A percentile compares a stretch with the other conserved stretches of the same genome.
Conservation (phyloP, 2,329 filamentous ascomycete genomes). For the Mollisia scopiformis region DNA sequence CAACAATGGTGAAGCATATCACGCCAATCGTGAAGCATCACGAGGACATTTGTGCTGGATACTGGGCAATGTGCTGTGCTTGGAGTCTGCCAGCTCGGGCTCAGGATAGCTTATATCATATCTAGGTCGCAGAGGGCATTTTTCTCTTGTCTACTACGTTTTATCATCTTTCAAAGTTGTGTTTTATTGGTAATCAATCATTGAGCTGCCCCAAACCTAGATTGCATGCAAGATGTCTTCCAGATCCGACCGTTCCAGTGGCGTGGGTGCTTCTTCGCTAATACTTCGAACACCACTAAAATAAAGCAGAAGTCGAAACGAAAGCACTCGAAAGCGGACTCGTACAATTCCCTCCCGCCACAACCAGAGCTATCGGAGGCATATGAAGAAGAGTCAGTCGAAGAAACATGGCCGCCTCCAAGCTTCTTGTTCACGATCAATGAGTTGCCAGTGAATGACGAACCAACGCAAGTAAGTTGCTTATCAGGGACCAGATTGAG, state of each 20-base stretch:
- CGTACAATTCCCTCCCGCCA: constrained; percentile 6
- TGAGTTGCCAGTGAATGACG: constrained; percentile 42
- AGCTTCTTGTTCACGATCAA: constrained; percentile 44
- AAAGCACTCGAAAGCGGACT: not conserved
- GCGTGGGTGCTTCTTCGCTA: not conserved
- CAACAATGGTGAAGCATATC: not conserved
- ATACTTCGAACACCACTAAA: not conserved
- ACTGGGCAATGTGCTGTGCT: constrained; percentile 13
- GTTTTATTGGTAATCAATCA: not conserved
- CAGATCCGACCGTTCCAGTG: not conserved
- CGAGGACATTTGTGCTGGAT: constrained; percentile 14
- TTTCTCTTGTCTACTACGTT: not conserved
- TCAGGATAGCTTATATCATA: not conserved
- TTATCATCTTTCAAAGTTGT: not conserved
- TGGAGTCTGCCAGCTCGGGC: constrained; percentile 8
- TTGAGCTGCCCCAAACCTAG: not conserved
- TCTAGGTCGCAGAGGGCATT: not conserved
- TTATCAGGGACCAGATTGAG: not conserved
- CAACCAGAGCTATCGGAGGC: not conserved
- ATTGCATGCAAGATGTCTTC: not conserved
- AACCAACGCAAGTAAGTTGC: constrained; percentile 8
- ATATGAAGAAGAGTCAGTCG: not conserved
- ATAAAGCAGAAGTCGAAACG: not conserved
- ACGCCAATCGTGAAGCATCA: constrained; percentile 27
- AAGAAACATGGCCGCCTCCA: constrained; percentile 4